Evolutionary conservation across 768 basidiomycete genomes (phyloP).

Genomic region (Leccinum incarnatum): DNA sequence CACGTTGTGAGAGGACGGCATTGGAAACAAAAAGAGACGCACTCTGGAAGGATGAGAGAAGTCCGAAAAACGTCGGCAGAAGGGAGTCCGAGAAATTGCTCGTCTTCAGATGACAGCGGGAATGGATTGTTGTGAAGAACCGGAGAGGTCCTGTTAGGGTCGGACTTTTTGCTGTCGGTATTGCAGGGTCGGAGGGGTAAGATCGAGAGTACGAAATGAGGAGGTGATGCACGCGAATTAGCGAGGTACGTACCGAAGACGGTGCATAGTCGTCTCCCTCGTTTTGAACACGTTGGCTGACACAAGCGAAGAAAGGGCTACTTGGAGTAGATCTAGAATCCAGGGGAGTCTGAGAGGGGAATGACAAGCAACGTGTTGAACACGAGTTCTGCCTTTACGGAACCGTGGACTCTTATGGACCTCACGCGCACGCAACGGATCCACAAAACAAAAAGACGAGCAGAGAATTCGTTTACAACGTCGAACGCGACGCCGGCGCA

Average conservation of each 20-base stretch:
- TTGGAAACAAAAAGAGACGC: slow-evolving; percentile 33
- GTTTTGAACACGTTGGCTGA: slow-evolving; percentile 67
- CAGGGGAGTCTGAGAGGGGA: slow-evolving; percentile 23
- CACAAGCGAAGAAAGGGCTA: slow-evolving; percentile 24
- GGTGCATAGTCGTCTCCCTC: slow-evolving; percentile 64
- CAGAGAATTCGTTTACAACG: slow-evolving; percentile 1
- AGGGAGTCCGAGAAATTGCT: slow-evolving; percentile 55
- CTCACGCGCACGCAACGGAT: not conserved
- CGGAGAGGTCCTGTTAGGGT: slow-evolving; percentile 50
- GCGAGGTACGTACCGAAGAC: slow-evolving; percentile 67
- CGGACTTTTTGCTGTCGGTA: slow-evolving; percentile 70
- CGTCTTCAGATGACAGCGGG: slow-evolving; percentile 35
- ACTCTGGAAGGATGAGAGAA: slow-evolving; percentile 84
- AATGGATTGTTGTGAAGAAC: slow-evolving; percentile 33
- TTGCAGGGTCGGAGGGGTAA: slow-evolving; percentile 24
- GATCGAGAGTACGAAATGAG: slow-evolving; percentile 28
- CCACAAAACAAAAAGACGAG: not conserved
- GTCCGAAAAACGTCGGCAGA: slow-evolving; percentile 79
- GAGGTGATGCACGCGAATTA: slow-evolving; percentile 26
- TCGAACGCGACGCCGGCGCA: not conserved
- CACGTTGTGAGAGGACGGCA: slow-evolving; percentile 11
- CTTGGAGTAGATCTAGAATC: slow-evolving; percentile 33
- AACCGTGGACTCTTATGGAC: slow-evolving; percentile 11
- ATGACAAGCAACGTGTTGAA: slow-evolving; percentile 68
- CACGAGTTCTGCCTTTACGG: slow-evolving; percentile 57